A percentile compares a stretch with the other conserved stretches of the same genome.
Conservation (phyloP, 495 filamentous ascomycete genomes). For the Paragyromitra xinjiangensis region DNA sequence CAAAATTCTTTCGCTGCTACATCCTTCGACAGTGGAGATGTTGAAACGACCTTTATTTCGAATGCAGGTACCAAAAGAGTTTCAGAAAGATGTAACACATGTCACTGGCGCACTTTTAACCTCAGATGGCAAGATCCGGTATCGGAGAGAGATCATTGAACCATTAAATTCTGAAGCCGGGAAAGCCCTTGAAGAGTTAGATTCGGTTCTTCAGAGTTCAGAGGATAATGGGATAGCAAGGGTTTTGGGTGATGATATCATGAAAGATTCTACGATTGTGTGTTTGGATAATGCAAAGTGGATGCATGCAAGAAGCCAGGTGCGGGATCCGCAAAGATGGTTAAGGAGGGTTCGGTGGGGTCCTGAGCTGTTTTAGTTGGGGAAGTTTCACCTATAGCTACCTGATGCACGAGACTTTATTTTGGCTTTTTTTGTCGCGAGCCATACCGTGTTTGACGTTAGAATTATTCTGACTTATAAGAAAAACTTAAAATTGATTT, state of each 20-base stretch:
- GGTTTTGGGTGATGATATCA: slow-evolving; percentile 34
- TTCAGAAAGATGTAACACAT: slow-evolving; percentile 51
- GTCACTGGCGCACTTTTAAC: slow-evolving; percentile 52
- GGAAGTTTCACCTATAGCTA: neutral
- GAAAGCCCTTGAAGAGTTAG: slow-evolving; percentile 63
- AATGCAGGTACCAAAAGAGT: slow-evolving; percentile 59
- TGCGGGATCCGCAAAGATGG: slow-evolving; percentile 59
- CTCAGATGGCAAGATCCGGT: slow-evolving; percentile 41
- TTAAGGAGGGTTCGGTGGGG: slow-evolving; percentile 60
- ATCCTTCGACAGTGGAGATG: slow-evolving; percentile 31
- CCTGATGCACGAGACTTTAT: neutral
- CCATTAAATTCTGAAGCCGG: slow-evolving; percentile 62
- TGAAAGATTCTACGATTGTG: slow-evolving; percentile 57
- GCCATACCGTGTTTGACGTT: too few species aligned
- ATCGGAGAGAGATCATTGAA: slow-evolving; percentile 54
- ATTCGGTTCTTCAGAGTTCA: slow-evolving; percentile 11
- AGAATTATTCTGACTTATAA: too few species aligned
- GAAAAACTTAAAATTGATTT: too few species aligned
- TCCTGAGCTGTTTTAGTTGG: slow-evolving; percentile 37
- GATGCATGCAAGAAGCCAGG: slow-evolving; percentile 60
- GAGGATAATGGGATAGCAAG: neutral
- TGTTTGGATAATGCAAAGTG: slow-evolving; percentile 60
- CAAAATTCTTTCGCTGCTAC: slow-evolving; percentile 49
- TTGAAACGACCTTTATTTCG: slow-evolving; percentile 53
- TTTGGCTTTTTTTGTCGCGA: neutral